These are phyloP conservation scores for Calonectria fujianensis DNA, from an alignment of 2,329 filamentous ascomycete genomes.

Conservation along the genomic window DNA sequence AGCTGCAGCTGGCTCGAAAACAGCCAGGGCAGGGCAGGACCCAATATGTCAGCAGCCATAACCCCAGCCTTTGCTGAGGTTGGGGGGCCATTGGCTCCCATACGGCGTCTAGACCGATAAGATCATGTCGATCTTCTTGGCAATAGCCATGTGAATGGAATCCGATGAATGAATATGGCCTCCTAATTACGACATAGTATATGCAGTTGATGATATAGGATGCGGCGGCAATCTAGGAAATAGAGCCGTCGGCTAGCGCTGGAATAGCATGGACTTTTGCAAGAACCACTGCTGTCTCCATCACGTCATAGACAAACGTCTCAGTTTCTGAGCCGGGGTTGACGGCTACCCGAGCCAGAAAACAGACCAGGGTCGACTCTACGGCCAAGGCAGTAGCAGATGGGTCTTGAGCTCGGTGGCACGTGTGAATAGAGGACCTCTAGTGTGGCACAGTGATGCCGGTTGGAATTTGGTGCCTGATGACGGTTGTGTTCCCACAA, in stretches of 20 bases:
- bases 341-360: neutral
- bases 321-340: conserved; percentile 9
- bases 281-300: neutral
- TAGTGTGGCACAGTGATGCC: neutral
- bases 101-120: conserved; percentile 1
- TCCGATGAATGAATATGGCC: conserved; percentile 33
- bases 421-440: neutral
- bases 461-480: conserved; percentile 14
- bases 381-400: neutral
- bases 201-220: neutral
- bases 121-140: conserved; percentile 8
- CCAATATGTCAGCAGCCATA: conserved; percentile 2
- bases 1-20: neutral
- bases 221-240: conserved; percentile 48
- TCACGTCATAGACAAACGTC: conserved; percentile 30
- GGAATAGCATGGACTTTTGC: conserved; percentile 48
- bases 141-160: neutral
- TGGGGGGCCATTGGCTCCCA: neutral
- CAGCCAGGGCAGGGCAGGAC: neutral
- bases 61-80: neutral
- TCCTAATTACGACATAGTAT: conserved; percentile 43
- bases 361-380: neutral
- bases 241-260: conserved; percentile 34
- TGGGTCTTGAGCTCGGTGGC: neutral
- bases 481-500: neutral